phyloP scores from a whole-genome alignment of 768 basidiomycete species.

The Trametes sanguinea region DNA sequence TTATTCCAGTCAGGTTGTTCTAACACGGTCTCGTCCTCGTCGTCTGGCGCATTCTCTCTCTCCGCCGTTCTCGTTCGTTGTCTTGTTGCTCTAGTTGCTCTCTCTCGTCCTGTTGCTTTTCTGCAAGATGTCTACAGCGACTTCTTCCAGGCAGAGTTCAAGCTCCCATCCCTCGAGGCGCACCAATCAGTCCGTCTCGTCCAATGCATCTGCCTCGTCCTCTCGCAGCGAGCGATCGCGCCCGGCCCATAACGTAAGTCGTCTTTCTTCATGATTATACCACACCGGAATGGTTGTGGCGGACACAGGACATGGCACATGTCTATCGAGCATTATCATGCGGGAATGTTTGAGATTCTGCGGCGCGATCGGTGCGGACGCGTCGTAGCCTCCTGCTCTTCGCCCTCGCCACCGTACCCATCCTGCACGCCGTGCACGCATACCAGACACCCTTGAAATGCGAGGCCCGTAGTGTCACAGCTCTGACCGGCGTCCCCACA shows the following conservation, averaged over 20 bases:
- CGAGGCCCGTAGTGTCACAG: too few species aligned
- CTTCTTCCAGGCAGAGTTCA: conserved; percentile 11
- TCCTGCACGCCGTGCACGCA: too few species aligned
- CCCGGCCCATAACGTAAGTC: conserved; percentile 15
- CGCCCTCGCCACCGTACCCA: too few species aligned
- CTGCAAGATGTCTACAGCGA: not conserved
- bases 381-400: too few species aligned
- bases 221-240: conserved; percentile 22
- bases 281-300: too few species aligned
- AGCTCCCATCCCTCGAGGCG: conserved; percentile 21
- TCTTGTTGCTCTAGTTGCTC: not conserved
- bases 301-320: too few species aligned
- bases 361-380: too few species aligned
- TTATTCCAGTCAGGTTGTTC: too few species aligned
- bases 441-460: too few species aligned
- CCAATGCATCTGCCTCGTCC: conserved; percentile 19
- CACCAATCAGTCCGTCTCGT: conserved; percentile 24
- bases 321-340: too few species aligned
- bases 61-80: not conserved
- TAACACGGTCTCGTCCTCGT: too few species aligned
- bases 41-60: not conserved
- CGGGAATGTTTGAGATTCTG: too few species aligned
- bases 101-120: not conserved
- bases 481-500: conserved; percentile 28
- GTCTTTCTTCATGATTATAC: not conserved